Conservation (phyloP, 2,329 filamentous ascomycete species). For the Alternaria tenuissima region DNA sequence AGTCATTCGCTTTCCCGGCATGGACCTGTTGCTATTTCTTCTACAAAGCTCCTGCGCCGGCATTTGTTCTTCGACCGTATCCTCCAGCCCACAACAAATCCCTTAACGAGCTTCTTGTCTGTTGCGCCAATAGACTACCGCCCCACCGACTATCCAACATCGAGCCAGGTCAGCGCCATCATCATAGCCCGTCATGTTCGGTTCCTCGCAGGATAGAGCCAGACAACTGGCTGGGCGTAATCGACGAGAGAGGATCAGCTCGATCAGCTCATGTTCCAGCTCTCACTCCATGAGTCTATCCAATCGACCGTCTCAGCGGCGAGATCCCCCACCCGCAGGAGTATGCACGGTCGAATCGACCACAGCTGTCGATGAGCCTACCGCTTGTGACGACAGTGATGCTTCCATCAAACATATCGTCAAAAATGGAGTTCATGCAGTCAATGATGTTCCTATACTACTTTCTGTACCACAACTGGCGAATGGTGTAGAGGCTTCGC, state of each 20-base stretch:
- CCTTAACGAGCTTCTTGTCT: constrained; percentile 6
- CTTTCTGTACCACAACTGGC: constrained; percentile 8
- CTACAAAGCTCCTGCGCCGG: not conserved
- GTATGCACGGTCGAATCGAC: not conserved
- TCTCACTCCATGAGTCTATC: constrained; percentile 26
- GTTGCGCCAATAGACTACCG: not conserved
- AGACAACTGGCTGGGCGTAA: constrained; percentile 46
- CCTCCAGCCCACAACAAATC: constrained; percentile 10
- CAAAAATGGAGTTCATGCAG: not conserved
- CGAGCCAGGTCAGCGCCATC: constrained; percentile 10
- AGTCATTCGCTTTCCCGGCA: not conserved
- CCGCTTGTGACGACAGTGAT: not conserved
- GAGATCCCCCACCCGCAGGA: not conserved
- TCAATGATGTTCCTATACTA: not conserved
- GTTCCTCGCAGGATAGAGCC: constrained; percentile 45
- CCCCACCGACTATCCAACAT: constrained; percentile 12
- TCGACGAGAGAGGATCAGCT: constrained; percentile 37
- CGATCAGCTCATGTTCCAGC: constrained; percentile 26
- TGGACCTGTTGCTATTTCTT: not conserved
- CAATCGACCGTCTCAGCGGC: constrained; percentile 18
- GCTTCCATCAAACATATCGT: not conserved
- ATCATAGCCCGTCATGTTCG: constrained; percentile 37
- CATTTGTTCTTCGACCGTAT: not conserved
- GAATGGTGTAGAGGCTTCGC: constrained; percentile 1
- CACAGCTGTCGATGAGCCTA: not conserved